Percentiles rank a stretch among this genome's conserved stretches.
Evolutionary conservation across 2,329 filamentous ascomycete species (phyloP).

Genomic region (Helminthosporium solani): DNA sequence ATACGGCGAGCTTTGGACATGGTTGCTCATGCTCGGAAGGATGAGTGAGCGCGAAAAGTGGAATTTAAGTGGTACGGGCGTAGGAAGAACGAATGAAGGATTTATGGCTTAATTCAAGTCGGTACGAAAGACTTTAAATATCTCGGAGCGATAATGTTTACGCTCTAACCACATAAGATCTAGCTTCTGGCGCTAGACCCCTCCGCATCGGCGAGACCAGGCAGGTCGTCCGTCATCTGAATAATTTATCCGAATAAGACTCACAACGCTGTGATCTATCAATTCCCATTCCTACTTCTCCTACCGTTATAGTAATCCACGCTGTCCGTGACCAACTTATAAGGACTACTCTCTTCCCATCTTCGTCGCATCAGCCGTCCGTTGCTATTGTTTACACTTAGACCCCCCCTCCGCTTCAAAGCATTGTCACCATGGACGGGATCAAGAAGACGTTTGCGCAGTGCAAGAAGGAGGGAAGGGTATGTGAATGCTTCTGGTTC

Average conservation of each 20-base stretch:
- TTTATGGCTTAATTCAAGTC: too few species aligned
- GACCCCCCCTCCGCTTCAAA: background rate
- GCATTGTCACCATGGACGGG: conserved; percentile 43
- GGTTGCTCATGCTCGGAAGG: too few species aligned
- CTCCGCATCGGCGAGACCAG: conserved; percentile 8
- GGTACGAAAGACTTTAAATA: too few species aligned
- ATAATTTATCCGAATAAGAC: conserved; percentile 13
- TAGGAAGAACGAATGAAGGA: too few species aligned
- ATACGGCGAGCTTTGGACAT: too few species aligned
- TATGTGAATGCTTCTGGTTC: conserved; percentile 16
- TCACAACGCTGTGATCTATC: conserved; percentile 2
- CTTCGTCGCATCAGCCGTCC: background rate
- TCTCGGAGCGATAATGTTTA: background rate
- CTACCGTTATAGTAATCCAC: conserved; percentile 8
- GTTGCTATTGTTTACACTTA: background rate
- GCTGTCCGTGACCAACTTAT: background rate
- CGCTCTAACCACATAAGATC: background rate
- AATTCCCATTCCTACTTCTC: background rate
- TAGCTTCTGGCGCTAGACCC: conserved; percentile 1
- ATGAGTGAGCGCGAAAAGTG: too few species aligned
- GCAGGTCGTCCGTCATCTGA: conserved; percentile 8
- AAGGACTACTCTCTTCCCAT: background rate
- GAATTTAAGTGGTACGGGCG: too few species aligned
- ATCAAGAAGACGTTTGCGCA: conserved; percentile 53
- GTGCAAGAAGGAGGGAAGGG: conserved; percentile 53